phyloP scores from a whole-genome alignment of 805 yeast species.

The Myxozyma neglecta region DNA sequence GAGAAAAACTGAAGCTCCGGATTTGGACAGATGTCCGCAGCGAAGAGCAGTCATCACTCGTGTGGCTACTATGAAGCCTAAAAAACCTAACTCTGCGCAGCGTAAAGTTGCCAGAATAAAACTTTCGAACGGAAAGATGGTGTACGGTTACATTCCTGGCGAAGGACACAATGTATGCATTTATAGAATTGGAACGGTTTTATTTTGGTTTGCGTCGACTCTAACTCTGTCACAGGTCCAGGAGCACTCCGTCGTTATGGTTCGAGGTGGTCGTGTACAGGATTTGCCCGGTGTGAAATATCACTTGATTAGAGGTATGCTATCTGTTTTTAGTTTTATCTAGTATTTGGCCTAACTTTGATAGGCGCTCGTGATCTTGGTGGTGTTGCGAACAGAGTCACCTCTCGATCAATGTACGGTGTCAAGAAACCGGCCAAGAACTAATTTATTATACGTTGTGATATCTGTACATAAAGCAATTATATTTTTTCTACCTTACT shows the following conservation, averaged over 20 bases:
- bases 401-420: constrained; percentile 91
- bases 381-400: constrained; percentile 89
- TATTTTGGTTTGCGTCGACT: background rate
- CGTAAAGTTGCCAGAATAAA: constrained; percentile 96
- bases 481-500: background rate
- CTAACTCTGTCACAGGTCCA: constrained; percentile 50
- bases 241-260: constrained; percentile 93
- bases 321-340: background rate
- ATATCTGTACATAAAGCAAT: background rate
- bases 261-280: constrained; percentile 97
- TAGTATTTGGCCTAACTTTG: background rate
- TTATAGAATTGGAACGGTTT: background rate
- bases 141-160: constrained; percentile 94
- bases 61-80: constrained; percentile 94
- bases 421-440: constrained; percentile 36
- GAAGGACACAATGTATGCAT: constrained; percentile 83
- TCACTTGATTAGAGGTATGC: constrained; percentile 79
- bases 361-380: constrained; percentile 71
- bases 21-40: constrained; percentile 78
- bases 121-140: constrained; percentile 81
- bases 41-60: constrained; percentile 90
- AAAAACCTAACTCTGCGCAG: constrained; percentile 97
- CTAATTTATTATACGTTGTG: background rate
- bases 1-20: constrained; percentile 66
- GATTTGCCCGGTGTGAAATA: constrained; percentile 98